Base-by-base conservation (phyloP, 2,329 filamentous ascomycete genomes). In the Apiospora sp. region DNA sequence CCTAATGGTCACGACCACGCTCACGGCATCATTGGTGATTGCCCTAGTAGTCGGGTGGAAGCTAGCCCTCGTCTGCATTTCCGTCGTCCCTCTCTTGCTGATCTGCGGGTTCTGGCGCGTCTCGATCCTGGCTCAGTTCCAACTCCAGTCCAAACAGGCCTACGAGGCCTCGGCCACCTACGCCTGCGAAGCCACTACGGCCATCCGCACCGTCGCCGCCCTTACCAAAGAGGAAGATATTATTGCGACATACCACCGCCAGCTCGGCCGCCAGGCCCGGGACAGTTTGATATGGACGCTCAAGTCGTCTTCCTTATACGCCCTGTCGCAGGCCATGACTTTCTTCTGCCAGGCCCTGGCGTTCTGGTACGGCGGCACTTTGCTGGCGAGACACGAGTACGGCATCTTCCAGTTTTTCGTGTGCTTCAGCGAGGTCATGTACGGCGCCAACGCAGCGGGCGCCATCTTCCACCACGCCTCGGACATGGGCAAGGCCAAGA, bases 381-480 rank as follows among this genome's bases (percentile, higher is more conserved):
- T 96, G 37, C 92, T 98, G 70, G 91, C 88, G 27, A 87, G 88
- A 71, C 79, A 83, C 68, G 93, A 97, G 80, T 96, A 96, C 81
- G 81, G 83, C 75, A 87, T 94, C 77, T 96, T 96, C 81, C 92
- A 95, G 76, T 98, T 98, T 87, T 98, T 98, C 84, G 87, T 98
- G 68, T 95, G 94, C 78, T 98, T 98, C 83, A 91, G 92, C 73
- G 89, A 94, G 64, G 89, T 98, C 77, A 93, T 98, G 78, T 98
- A 97, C 78, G 94, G 95, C 71, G 93, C 95, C 0, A 95, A 98
- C 82, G 96, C 94, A 4, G 96, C 96, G 1, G 96, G 96, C 10
- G 93, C 91, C 19, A 92, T 96, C 79, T 98, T 96, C 86, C 94
- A 91, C 10, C 98, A 95, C 81, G 94, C 94, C 0, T 94, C 95